Conservation (phyloP, 176 grass and related monocot species). For the Elaeis guineensis region DNA sequence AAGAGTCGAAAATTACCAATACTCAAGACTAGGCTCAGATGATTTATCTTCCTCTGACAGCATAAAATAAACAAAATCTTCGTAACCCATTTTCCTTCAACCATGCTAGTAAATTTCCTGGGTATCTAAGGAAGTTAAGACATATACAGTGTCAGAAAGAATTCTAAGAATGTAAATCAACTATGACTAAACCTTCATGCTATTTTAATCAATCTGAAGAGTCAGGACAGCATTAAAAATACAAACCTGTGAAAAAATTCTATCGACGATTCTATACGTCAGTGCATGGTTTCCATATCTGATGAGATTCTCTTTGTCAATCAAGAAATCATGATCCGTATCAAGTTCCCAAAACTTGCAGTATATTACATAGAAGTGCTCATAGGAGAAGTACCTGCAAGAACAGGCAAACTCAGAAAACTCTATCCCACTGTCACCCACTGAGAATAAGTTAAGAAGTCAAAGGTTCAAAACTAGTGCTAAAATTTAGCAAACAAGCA, state of each 20-base stretch:
- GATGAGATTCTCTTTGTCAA: constrained; percentile 98
- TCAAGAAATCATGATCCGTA: constrained; percentile 97
- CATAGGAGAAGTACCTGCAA: constrained; percentile 94
- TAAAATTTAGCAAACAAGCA: no score
- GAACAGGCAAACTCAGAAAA: constrained; percentile 5
- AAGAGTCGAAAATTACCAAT: constrained; percentile 52
- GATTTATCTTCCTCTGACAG: constrained; percentile 98
- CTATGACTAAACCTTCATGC: no score
- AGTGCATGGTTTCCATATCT: constrained; percentile 98
- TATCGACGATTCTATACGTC: constrained; percentile 99
- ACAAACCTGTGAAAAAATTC: constrained; percentile 92
- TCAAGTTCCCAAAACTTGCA: constrained; percentile 99
- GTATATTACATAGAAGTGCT: constrained; percentile 99
- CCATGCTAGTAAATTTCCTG: constrained; percentile 88
- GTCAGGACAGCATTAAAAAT: not conserved
- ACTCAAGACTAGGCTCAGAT: constrained; percentile 94
- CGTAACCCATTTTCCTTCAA: constrained; percentile 95
- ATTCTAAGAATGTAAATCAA: no score
- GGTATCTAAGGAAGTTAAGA: constrained; percentile 47
- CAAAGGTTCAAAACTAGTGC: no score
- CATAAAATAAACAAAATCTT: constrained; percentile 99
- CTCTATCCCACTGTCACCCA: no score
- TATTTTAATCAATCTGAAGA: no score
- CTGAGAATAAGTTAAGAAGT: no score
- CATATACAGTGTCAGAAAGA: constrained; percentile 4